phyloP scores from a whole-genome alignment of 1,139 yeast species.

The Saccharomyces hybrid region DNA sequence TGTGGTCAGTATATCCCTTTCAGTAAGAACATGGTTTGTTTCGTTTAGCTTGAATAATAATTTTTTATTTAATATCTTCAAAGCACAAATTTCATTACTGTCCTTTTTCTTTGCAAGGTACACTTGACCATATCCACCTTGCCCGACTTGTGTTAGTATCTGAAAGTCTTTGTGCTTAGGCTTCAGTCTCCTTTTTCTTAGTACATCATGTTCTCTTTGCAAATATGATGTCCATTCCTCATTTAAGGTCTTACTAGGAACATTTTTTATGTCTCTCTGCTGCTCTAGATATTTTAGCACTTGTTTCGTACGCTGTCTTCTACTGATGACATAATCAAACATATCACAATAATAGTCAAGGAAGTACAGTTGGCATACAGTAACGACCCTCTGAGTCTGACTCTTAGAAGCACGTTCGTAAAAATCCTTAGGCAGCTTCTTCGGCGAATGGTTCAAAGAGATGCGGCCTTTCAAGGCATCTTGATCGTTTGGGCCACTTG shows the following conservation, averaged over 20 bases:
- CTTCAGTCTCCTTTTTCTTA: constrained; percentile 82
- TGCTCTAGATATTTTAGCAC: constrained; percentile 49
- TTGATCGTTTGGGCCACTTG: neutral
- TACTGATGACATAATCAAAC: constrained; percentile 71
- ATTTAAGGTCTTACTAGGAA: constrained; percentile 37
- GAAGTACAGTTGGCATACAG: constrained; percentile 72
- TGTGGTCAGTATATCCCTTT: constrained; percentile 90
- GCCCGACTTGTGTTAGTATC: constrained; percentile 96
- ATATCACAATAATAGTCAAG: constrained; percentile 93
- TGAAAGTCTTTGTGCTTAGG: constrained; percentile 94
- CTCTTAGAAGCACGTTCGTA: constrained; percentile 56
- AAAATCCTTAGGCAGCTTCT: constrained; percentile 44
- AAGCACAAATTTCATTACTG: constrained; percentile 90
- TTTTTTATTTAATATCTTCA: constrained; percentile 84
- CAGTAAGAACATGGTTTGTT: constrained; percentile 91
- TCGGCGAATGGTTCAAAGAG: constrained; percentile 28
- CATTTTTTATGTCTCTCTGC: constrained; percentile 35
- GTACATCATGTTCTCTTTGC: constrained; percentile 74
- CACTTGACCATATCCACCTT: constrained; percentile 98
- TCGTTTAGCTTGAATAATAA: constrained; percentile 83
- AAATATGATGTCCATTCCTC: constrained; percentile 71
- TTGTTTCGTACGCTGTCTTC: constrained; percentile 69
- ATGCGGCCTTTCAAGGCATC: neutral
- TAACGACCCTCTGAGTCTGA: constrained; percentile 77
- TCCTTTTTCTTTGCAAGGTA: constrained; percentile 90